Evolutionary conservation across 2,329 filamentous ascomycete species (phyloP).

Genomic region (Clarireedia sp.): DNA sequence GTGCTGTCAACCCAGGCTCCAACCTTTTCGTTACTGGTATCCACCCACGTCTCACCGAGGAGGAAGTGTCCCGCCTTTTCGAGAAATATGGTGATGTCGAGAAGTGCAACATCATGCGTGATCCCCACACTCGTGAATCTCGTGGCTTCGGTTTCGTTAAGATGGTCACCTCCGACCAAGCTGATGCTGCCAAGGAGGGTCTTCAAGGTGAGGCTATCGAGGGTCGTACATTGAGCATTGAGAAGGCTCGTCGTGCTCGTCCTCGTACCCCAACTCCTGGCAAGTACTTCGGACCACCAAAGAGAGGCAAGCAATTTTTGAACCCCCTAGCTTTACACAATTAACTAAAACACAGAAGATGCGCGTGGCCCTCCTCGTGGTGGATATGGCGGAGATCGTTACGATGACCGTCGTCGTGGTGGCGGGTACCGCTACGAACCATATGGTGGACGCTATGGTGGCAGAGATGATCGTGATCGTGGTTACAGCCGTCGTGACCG

Average conservation of each 20-base stretch:
- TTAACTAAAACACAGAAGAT: slow-evolving; percentile 37
- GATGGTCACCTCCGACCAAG: slow-evolving; percentile 92
- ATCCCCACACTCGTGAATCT: slow-evolving; percentile 96
- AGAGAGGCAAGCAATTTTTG: slow-evolving; percentile 67
- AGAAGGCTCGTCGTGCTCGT: slow-evolving; percentile 93
- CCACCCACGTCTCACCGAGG: slow-evolving; percentile 81
- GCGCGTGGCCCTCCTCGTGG: slow-evolving; percentile 42
- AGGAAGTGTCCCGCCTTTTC: slow-evolving; percentile 88
- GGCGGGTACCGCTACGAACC: slow-evolving; percentile 22
- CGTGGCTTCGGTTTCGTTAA: slow-evolving; percentile 99
- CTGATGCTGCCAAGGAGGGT: slow-evolving; percentile 92
- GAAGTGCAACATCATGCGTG: slow-evolving; percentile 99
- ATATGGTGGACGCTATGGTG: slow-evolving; percentile 27
- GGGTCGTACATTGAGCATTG: slow-evolving; percentile 91
- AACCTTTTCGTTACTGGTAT: slow-evolving; percentile 99
- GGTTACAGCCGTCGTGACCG: slow-evolving; percentile 35
- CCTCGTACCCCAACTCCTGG: slow-evolving; percentile 94
- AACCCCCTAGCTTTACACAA: slow-evolving; percentile 30
- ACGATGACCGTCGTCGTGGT: slow-evolving; percentile 38
- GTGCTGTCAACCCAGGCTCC: slow-evolving; percentile 83
- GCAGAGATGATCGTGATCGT: slow-evolving; percentile 37
- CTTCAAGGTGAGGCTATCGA: slow-evolving; percentile 93
- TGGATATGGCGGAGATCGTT: slow-evolving; percentile 31
- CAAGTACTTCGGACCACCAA: slow-evolving; percentile 98
- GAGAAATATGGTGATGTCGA: slow-evolving; percentile 98